Conservation (phyloP, 2,329 filamentous ascomycete genomes). For the Pseudocercospora crystallina region DNA sequence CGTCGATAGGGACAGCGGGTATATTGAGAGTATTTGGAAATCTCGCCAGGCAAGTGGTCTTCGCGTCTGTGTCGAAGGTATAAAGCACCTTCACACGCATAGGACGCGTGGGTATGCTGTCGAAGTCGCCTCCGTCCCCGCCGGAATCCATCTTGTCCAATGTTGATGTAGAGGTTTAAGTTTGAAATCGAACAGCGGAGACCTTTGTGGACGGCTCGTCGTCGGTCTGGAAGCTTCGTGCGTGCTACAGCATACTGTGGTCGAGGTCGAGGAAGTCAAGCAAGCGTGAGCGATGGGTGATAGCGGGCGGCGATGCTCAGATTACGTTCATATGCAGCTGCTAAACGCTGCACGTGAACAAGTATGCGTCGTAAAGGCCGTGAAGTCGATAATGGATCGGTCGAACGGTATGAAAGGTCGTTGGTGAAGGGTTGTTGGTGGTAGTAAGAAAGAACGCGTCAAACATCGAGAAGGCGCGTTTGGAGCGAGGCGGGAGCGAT, state of each 20-base stretch:
- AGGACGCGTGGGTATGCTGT: constrained; percentile 39
- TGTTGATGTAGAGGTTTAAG: constrained; percentile 23
- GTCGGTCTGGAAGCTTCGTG: constrained; percentile 25
- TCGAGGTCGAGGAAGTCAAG: background rate
- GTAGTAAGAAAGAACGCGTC: too few species aligned
- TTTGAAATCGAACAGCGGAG: constrained; percentile 14
- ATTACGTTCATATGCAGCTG: too few species aligned
- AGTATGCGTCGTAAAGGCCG: too few species aligned
- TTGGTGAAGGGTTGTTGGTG: too few species aligned
- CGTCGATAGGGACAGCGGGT: constrained; percentile 77
- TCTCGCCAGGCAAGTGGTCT: constrained; percentile 84
- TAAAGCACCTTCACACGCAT: constrained; percentile 88
- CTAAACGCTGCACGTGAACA: too few species aligned
- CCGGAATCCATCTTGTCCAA: constrained; percentile 28
- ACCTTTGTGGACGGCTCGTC: constrained; percentile 21
- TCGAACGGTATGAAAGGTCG: too few species aligned
- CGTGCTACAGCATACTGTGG: constrained; percentile 32
- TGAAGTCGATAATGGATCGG: too few species aligned
- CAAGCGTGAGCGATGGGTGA: constrained; percentile 2
- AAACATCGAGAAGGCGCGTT: too few species aligned
- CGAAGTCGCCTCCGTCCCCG: constrained; percentile 28
- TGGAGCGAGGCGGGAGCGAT: background rate
- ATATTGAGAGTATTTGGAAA: constrained; percentile 77
- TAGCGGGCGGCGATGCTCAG: background rate
- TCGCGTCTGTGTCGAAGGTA: constrained; percentile 86